These are phyloP conservation scores for Grigorovia humatica DNA, from an alignment of 805 yeast species.

Conservation along the genomic window DNA sequence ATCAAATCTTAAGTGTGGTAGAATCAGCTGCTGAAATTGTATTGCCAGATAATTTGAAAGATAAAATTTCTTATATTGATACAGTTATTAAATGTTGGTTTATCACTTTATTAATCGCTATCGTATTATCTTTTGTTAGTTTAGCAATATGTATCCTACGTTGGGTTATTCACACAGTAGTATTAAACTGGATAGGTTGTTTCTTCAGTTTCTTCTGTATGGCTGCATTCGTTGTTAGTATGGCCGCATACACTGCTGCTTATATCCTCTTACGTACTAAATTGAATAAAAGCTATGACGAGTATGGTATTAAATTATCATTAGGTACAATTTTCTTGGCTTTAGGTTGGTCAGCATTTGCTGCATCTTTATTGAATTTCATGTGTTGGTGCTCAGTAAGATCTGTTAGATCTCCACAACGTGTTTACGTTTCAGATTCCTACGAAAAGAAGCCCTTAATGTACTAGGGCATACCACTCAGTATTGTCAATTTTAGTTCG, in stretches of 20 bases:
- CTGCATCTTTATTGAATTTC: conserved; percentile 34
- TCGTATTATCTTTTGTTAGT: conserved; percentile 34
- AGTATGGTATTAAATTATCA: conserved; percentile 46
- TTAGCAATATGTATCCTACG: conserved; percentile 29
- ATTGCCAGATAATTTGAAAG: conserved; percentile 45
- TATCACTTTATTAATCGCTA: conserved; percentile 40
- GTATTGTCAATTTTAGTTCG: background rate
- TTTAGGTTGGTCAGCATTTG: conserved; percentile 54
- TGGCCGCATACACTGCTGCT: conserved; percentile 56
- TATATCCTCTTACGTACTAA: conserved; percentile 38
- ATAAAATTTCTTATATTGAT: conserved; percentile 37
- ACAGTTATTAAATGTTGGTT: conserved; percentile 49
- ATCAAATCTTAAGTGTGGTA: conserved; percentile 11
- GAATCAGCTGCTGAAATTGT: conserved; percentile 26
- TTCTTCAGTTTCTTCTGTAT: conserved; percentile 36
- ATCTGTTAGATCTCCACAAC: conserved; percentile 7
- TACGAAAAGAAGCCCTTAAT: conserved; percentile 16
- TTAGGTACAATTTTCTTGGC: conserved; percentile 46
- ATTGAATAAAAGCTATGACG: conserved; percentile 38
- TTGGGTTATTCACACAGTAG: conserved; percentile 34
- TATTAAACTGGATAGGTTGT: conserved; percentile 38
- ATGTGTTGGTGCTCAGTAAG: conserved; percentile 30
- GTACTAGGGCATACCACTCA: background rate
- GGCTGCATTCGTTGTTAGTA: conserved; percentile 32
- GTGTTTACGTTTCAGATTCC: conserved; percentile 9